A percentile compares a stretch with the other conserved stretches of the same genome.
phyloP scores from a whole-genome alignment of 2,329 filamentous ascomycete species.

The Talaromyces amestolkiae region DNA sequence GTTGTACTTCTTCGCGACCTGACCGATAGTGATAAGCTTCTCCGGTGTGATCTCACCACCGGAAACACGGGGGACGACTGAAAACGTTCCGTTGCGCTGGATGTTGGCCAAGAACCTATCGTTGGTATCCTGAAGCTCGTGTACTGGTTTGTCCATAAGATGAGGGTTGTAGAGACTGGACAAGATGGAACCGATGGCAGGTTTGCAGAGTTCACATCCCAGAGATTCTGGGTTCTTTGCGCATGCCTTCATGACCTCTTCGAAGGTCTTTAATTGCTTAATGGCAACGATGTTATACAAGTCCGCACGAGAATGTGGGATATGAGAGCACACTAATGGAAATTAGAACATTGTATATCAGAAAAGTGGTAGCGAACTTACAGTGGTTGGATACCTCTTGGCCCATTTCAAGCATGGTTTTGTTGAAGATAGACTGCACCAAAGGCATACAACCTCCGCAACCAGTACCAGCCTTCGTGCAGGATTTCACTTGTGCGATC shows the following conservation, averaged over 20 bases:
- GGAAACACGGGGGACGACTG: conserved; percentile 77
- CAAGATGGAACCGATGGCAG: conserved; percentile 75
- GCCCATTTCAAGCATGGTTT: conserved; percentile 79
- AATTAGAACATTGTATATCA: conserved; percentile 12
- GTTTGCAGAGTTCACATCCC: conserved; percentile 86
- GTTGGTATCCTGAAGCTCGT: conserved; percentile 86
- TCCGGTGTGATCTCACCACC: conserved; percentile 86
- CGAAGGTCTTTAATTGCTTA: conserved; percentile 70
- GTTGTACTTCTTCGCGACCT: conserved; percentile 77
- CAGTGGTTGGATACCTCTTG: conserved; percentile 79
- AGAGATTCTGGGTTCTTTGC: conserved; percentile 70
- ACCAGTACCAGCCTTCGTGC: conserved; percentile 87
- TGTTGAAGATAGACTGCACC: conserved; percentile 86
- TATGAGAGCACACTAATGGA: conserved; percentile 70
- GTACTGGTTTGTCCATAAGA: conserved; percentile 66
- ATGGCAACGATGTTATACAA: conserved; percentile 87
- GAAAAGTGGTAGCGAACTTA: conserved; percentile 24
- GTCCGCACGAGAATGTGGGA: conserved; percentile 77
- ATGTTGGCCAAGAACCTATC: conserved; percentile 87
- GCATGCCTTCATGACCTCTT: conserved; percentile 73
- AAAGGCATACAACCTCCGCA: conserved; percentile 89
- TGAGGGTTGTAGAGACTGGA: conserved; percentile 80
- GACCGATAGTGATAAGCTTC: conserved; percentile 77
- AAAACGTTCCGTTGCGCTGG: conserved; percentile 87
- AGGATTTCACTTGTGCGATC: conserved; percentile 78